These are phyloP conservation scores for Botrytis squamosa DNA, from an alignment of 2,329 filamentous ascomycete genomes.

Conservation along the genomic window DNA sequence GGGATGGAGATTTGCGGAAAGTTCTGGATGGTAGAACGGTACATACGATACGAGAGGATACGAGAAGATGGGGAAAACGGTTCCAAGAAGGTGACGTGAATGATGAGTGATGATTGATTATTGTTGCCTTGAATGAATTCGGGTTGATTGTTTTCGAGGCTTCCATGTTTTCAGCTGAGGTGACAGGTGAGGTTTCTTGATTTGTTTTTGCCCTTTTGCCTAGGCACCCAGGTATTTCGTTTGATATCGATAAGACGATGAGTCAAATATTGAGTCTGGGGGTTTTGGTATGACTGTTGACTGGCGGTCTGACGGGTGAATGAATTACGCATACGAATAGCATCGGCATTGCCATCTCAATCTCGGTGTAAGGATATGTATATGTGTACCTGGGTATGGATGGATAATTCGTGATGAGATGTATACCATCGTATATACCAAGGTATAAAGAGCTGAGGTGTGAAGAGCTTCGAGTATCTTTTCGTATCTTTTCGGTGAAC, in stretches of 20 bases:
- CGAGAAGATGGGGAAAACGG: background rate
- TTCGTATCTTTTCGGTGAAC: background rate
- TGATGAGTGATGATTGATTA: background rate
- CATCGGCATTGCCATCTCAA: background rate
- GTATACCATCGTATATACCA: background rate
- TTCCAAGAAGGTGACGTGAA: background rate
- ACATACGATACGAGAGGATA: background rate
- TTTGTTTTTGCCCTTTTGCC: background rate
- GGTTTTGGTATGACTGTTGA: background rate
- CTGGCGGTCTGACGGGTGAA: background rate
- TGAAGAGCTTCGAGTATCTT: background rate
- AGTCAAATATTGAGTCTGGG: background rate
- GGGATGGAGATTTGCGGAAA: background rate
- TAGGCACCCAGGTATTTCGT: background rate
- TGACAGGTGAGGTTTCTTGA: background rate
- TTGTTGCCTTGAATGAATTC: background rate
- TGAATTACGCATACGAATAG: too few relatives aligned
- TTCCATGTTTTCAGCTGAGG: background rate
- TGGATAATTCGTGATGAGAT: background rate
- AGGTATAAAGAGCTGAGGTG: background rate
- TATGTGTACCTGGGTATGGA: background rate
- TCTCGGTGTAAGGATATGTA: background rate
- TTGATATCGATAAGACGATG: background rate
- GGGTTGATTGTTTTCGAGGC: background rate
- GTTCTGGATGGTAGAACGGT: background rate